These are phyloP conservation scores for Diaporthe citrichinensis DNA, from an alignment of 2,329 filamentous ascomycete genomes.

Conservation along the genomic window DNA sequence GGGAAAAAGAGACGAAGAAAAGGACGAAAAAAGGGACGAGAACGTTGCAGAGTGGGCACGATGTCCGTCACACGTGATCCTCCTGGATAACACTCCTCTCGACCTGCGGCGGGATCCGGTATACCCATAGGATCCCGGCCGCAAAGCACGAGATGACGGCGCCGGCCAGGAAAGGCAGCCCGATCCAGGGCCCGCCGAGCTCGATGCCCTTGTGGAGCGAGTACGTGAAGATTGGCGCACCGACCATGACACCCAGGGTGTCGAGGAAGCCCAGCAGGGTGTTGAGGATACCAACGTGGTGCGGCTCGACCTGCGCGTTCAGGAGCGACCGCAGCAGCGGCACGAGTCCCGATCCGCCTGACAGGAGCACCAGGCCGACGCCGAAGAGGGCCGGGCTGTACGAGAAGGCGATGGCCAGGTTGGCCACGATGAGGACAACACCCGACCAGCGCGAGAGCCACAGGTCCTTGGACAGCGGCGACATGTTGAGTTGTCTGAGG, in stretches of 20 bases:
- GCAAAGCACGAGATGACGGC: conserved; percentile 51
- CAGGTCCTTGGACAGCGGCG: conserved; percentile 56
- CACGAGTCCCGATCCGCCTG: conserved; percentile 60
- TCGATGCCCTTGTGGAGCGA: conserved; percentile 62
- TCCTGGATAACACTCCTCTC: conserved; percentile 20
- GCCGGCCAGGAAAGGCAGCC: conserved; percentile 62
- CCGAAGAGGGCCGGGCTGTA: conserved; percentile 50
- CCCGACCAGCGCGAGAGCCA: conserved; percentile 55
- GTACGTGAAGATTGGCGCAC: conserved; percentile 61
- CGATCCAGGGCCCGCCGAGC: conserved; percentile 62
- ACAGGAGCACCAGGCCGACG: conserved; percentile 59
- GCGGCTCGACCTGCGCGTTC: conserved; percentile 66
- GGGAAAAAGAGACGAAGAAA: not conserved
- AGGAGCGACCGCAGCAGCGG: conserved; percentile 63
- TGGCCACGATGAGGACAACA: conserved; percentile 50
- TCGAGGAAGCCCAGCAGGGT: conserved; percentile 66
- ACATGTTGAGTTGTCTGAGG: conserved; percentile 48
- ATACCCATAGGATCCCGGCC: conserved; percentile 50
- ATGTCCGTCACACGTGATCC: not conserved
- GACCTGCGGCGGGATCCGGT: conserved; percentile 43
- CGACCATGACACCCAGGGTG: conserved; percentile 61
- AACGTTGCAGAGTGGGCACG: not conserved
- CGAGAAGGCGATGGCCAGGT: conserved; percentile 56
- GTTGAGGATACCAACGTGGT: conserved; percentile 68
- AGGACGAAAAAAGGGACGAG: not conserved